Evolutionary conservation across 805 yeast species (phyloP).

Genomic region (Myxozyma mucilagina): DNA sequence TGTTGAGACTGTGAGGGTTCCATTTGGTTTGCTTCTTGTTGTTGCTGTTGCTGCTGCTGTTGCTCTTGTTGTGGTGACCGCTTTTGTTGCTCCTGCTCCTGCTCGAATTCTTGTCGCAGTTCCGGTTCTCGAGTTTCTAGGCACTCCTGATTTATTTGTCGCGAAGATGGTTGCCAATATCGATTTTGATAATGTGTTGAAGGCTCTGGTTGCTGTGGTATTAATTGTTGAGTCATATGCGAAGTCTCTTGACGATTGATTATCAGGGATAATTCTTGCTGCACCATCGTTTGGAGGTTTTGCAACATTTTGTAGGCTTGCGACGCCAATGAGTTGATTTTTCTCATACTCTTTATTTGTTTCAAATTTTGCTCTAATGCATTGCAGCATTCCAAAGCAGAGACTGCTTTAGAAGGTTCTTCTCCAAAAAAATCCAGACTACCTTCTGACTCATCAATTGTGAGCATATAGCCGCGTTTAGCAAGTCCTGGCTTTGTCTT

Average conservation of each 20-base stretch:
- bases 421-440: conserved; percentile 1
- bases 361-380: conserved; percentile 17
- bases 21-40: conserved; percentile 4
- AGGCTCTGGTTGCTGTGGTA: no score
- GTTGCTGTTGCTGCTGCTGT: conserved; percentile 16
- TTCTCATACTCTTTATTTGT: conserved; percentile 1
- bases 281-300: neutral
- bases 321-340: conserved; percentile 1
- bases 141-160: no score
- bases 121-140: no score
- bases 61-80: conserved; percentile 6
- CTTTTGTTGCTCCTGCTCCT: neutral
- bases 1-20: conserved; percentile 22
- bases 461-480: conserved; percentile 8
- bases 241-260: neutral
- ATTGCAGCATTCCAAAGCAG: conserved; percentile 11
- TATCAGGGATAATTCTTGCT: neutral
- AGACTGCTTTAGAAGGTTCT: neutral
- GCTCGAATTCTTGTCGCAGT: neutral
- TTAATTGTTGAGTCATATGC: neutral
- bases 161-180: no score
- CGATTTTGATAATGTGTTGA: no score
- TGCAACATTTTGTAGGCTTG: conserved; percentile 7
- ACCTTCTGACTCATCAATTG: conserved; percentile 5
- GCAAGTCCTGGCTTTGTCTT: conserved; percentile 16